Conservation (phyloP, 495 filamentous ascomycete species). For the Podospora pseudoanserina region DNA sequence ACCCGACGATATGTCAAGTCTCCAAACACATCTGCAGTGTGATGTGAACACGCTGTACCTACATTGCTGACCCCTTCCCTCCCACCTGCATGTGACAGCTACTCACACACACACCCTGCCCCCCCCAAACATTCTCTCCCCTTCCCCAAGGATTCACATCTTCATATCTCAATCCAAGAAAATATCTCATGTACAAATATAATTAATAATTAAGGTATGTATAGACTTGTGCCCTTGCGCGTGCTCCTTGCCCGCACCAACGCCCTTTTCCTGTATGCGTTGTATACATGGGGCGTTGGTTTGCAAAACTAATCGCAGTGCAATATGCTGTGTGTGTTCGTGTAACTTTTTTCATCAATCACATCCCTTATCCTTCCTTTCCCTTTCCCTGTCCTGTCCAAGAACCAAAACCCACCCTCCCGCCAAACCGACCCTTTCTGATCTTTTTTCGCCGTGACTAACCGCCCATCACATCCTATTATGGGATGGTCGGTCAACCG, state of each 20-base stretch:
- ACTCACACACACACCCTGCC: background rate
- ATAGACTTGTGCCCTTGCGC: background rate
- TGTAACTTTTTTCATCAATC: slow-evolving; percentile 14
- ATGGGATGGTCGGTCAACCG: background rate
- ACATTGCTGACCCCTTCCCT: background rate
- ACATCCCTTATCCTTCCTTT: slow-evolving; percentile 17
- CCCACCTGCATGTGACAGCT: background rate
- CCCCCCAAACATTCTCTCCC: background rate
- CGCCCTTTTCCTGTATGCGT: background rate
- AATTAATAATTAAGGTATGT: background rate
- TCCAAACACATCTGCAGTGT: background rate
- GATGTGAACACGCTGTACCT: background rate
- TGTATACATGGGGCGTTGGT: background rate
- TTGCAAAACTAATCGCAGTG: background rate
- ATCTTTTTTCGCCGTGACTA: background rate
- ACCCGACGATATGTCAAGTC: background rate
- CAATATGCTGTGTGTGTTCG: background rate
- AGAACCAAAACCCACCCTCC: background rate
- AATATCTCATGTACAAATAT: background rate
- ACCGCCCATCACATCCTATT: background rate
- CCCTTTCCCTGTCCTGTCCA: slow-evolving; percentile 5
- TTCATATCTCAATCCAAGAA: background rate
- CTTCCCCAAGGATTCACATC: background rate
- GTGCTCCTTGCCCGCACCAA: background rate
- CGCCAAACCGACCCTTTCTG: background rate